phyloP scores from a whole-genome alignment of 305 asterid species.

The Andrographis paniculata region DNA sequence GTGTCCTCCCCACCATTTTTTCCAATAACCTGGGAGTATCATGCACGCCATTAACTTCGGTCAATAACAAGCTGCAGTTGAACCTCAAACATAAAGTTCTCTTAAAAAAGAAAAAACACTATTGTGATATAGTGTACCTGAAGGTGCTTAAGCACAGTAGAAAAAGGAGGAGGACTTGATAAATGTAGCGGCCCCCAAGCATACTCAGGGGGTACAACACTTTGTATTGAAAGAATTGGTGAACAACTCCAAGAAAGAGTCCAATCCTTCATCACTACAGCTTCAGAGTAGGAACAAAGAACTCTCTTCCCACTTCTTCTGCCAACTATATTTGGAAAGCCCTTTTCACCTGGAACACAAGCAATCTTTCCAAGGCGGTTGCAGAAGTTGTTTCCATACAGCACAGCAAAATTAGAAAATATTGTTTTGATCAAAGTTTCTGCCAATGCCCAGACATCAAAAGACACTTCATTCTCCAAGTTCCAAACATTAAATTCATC shows the following conservation, averaged over 20 bases:
- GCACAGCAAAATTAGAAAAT: conserved; percentile 78
- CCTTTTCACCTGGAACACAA: conserved; percentile 91
- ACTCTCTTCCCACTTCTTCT: conserved; percentile 72
- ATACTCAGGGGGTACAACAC: conserved; percentile 86
- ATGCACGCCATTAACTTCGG: conserved; percentile 17
- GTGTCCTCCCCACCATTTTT: conserved; percentile 86
- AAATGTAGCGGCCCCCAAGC: conserved; percentile 84
- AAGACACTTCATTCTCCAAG: conserved; percentile 63
- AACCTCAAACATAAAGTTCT: too few species aligned
- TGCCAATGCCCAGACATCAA: conserved; percentile 82
- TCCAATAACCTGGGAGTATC: conserved; percentile 55
- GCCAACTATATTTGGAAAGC: conserved; percentile 67
- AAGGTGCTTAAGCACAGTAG: conserved; percentile 67
- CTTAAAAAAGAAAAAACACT: too few species aligned
- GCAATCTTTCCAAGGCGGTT: conserved; percentile 74
- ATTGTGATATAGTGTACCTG: too few species aligned
- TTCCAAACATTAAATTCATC: conserved; percentile 52
- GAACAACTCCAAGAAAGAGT: conserved; percentile 95
- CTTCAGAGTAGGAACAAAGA: conserved; percentile 79
- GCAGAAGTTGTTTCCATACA: conserved; percentile 87
- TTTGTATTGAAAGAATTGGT: conserved; percentile 76
- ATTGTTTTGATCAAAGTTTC: conserved; percentile 72
- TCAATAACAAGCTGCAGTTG: conserved; percentile 13
- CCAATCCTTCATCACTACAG: conserved; percentile 83
- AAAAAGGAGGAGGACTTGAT: conserved; percentile 86